Percentiles rank a stretch among this genome's conserved stretches.
Evolutionary conservation across 2,329 filamentous ascomycete species (phyloP).

Genomic region (Sporothrix brasiliensis): DNA sequence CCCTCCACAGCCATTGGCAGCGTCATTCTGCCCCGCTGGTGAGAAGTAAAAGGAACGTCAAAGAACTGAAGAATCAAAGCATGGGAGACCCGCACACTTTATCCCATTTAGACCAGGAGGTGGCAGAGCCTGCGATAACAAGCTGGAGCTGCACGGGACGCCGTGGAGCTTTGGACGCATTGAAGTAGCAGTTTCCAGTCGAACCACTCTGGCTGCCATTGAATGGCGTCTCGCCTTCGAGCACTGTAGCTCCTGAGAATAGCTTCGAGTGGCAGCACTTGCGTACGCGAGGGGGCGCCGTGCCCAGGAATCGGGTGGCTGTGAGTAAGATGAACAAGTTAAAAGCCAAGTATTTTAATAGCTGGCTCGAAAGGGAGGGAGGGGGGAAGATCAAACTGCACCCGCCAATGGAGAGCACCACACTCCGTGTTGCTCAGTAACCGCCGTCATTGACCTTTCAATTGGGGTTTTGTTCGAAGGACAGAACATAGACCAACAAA

Average conservation of each 20-base stretch:
- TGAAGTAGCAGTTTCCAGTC: not conserved
- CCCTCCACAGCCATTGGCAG: conserved; percentile 7
- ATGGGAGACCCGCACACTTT: not conserved
- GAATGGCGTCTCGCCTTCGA: no score
- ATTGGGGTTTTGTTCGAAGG: not conserved
- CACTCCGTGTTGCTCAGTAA: not conserved
- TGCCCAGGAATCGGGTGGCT: not conserved
- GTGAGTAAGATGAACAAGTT: conserved; percentile 8
- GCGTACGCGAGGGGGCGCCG: not conserved
- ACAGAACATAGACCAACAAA: not conserved
- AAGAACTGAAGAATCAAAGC: conserved; percentile 17
- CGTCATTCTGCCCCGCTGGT: conserved; percentile 16
- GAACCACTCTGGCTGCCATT: no score
- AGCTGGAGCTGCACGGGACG: not conserved
- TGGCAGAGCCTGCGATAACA: not conserved
- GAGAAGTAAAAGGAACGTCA: conserved; percentile 24
- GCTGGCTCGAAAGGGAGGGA: not conserved
- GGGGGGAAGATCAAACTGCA: not conserved
- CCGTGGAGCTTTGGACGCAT: not conserved
- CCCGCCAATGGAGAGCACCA: not conserved
- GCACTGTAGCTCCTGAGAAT: not conserved
- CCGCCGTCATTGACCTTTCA: not conserved
- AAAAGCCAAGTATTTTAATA: not conserved
- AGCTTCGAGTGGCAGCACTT: not conserved
- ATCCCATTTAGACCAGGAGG: not conserved